Evolutionary conservation across 2,329 filamentous ascomycete genomes (phyloP).

Genomic region (Calonectria fujianensis): DNA sequence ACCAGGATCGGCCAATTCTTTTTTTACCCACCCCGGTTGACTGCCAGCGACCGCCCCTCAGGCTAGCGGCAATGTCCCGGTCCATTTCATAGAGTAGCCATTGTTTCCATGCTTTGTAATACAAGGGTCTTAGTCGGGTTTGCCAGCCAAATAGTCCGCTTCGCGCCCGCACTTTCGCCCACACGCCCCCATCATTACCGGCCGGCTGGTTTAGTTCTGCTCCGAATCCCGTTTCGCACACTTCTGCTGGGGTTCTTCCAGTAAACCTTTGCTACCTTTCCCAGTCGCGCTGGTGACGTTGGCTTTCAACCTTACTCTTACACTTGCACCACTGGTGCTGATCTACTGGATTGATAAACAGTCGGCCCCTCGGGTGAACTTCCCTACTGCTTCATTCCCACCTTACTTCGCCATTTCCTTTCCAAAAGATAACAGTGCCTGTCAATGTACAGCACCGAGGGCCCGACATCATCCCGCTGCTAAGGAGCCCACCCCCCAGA

Average conservation of each 20-base stretch:
- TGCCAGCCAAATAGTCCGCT: slow-evolving; percentile 20
- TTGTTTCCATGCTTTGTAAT: slow-evolving; percentile 40
- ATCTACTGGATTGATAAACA: slow-evolving; percentile 9
- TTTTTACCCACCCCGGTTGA: slow-evolving; percentile 19
- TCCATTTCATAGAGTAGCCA: background rate
- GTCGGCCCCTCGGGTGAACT: background rate
- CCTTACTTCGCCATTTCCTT: background rate
- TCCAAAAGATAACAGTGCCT: background rate
- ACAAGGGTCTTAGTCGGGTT: slow-evolving; percentile 22
- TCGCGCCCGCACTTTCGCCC: slow-evolving; percentile 28
- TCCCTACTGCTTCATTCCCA: slow-evolving; percentile 11
- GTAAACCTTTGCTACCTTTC: slow-evolving; percentile 23
- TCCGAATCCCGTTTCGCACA: slow-evolving; percentile 36
- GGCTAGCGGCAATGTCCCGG: slow-evolving; percentile 18
- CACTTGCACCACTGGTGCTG: slow-evolving; percentile 22
- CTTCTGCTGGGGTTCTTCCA: slow-evolving; percentile 26
- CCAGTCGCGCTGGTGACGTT: slow-evolving; percentile 9
- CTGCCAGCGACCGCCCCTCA: slow-evolving; percentile 14
- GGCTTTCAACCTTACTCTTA: slow-evolving; percentile 19
- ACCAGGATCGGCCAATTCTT: background rate
- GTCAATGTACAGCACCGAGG: background rate
- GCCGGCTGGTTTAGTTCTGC: slow-evolving; percentile 21
- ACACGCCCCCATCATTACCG: slow-evolving; percentile 37
- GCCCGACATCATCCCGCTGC: slow-evolving; percentile 19
- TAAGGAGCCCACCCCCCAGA: slow-evolving; percentile 13